Evolutionary conservation across 495 filamentous ascomycete species (phyloP), one percentile per base, ranked within the genome.

Genomic region (Annulohypoxylon stygium): DNA sequence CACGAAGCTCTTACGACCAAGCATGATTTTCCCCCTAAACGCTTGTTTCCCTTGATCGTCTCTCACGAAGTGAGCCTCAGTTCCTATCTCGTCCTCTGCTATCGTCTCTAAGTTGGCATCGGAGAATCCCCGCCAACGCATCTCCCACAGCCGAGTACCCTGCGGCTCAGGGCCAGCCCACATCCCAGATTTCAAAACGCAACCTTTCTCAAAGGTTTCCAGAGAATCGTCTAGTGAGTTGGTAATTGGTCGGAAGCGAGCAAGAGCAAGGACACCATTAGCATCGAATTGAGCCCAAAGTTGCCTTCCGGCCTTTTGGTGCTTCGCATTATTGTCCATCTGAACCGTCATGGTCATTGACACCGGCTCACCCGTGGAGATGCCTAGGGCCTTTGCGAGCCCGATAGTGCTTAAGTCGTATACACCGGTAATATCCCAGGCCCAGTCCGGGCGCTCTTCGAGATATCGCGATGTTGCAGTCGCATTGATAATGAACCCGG

Each of bases 281-380:
- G 48, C 61, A 12, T 65, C 61, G 23, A 65, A 16, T 33, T 41
- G 25, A 43, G 61, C 61, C 61, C 61, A 65, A 12, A 65, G 34
- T n/a, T 65, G 61, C 16, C 61, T 48, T 2, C 61, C 61, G 14
- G 61, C 61, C 39, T 65, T 65, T 65, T 65, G 61, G 61, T 65
- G 61, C 23, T 65, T 65, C 14, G 61, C 33, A 37, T 65, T 54
- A 12, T 65, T 65, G 37, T 65, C 61, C 47, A 65, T 65, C 36
- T 54, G 61, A 0, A 65, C 48, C 11, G 61, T 65, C 61, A 65
- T 65, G 9, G 25, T 36, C 34, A 55, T 53, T 7, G 61, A 26
- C 20, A 55, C 23, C 5, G 61, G 61, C n/a, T 65, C 36, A 18
- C 61, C 61, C 9, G 25, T 36, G 11, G 61, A 55, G 12, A 53